A percentile compares a stretch with the other conserved stretches of the same genome.
Evolutionary conservation across 2,329 filamentous ascomycete species (phyloP).

Genomic region (Chrysoporthe deuterocubensis): DNA sequence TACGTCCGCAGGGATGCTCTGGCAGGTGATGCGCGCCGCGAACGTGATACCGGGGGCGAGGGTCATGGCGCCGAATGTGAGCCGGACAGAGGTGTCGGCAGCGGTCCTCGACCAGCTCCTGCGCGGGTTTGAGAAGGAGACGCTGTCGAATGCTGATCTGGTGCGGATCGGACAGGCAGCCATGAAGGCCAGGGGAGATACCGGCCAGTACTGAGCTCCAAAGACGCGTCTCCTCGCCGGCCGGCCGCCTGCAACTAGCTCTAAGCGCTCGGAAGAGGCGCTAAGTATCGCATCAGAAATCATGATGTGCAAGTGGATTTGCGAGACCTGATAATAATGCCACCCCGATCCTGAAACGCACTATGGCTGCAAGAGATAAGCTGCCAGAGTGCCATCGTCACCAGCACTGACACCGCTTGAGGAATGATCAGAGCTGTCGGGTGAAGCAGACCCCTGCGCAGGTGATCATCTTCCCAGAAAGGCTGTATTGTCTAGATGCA

Average conservation of each 20-base stretch:
- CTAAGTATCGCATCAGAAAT: background rate
- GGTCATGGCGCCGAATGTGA: conserved; percentile 9
- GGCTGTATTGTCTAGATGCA: background rate
- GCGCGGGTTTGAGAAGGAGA: conserved; percentile 51
- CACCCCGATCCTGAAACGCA: background rate
- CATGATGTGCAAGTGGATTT: background rate
- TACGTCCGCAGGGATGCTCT: conserved; percentile 33
- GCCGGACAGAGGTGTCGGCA: conserved; percentile 37
- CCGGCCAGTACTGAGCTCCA: background rate
- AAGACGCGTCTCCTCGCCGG: background rate
- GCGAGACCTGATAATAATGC: background rate
- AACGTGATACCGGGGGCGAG: conserved; percentile 38
- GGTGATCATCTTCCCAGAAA: background rate
- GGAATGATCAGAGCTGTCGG: background rate
- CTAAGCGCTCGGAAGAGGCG: background rate
- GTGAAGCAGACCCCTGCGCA: background rate
- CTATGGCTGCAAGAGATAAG: background rate
- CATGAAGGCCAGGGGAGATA: conserved; percentile 2
- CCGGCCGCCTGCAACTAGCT: background rate
- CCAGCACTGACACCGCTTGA: background rate
- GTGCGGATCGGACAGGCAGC: conserved; percentile 39
- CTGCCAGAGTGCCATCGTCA: background rate
- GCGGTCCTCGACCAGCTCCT: conserved; percentile 49
- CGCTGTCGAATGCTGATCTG: conserved; percentile 48
- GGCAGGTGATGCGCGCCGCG: background rate